Conservation (phyloP, 305 asterid genomes). For the Striga hermonthica region DNA sequence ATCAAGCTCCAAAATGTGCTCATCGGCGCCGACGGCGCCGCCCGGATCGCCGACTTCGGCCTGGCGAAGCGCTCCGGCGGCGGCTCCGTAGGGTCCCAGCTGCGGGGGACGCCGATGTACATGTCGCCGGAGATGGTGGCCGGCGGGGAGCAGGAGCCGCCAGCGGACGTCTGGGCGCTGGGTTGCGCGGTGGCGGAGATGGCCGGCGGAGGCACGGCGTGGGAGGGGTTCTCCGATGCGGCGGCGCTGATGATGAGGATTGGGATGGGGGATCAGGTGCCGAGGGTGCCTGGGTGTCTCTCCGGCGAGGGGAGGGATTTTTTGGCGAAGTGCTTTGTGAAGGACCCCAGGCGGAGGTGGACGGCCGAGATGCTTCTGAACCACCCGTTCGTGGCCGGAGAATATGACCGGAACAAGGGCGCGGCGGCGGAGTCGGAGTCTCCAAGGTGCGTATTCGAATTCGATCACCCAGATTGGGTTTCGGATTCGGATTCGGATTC, state of each 20-base stretch:
- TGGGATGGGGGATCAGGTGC: slow-evolving; percentile 52
- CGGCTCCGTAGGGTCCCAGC: too few species aligned
- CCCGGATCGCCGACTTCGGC: too few species aligned
- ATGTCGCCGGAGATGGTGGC: slow-evolving; percentile 39
- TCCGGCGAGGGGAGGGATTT: slow-evolving; percentile 51
- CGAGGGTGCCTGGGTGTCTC: slow-evolving; percentile 53
- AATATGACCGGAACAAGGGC: neutral
- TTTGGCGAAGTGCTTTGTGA: slow-evolving; percentile 48
- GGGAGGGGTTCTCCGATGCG: slow-evolving; percentile 67
- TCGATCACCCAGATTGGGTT: slow-evolving; percentile 58
- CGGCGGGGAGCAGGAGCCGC: slow-evolving; percentile 62
- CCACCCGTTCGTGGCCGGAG: slow-evolving; percentile 47
- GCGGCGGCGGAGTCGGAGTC: slow-evolving; percentile 42
- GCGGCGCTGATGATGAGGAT: slow-evolving; percentile 64
- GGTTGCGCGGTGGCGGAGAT: slow-evolving; percentile 83
- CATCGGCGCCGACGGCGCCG: too few species aligned
- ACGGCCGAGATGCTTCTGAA: slow-evolving; percentile 57
- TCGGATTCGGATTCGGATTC: slow-evolving; percentile 41
- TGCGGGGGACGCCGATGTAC: slow-evolving; percentile 43
- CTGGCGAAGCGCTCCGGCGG: too few species aligned
- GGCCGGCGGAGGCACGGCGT: slow-evolving; percentile 77
- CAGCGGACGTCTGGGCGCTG: slow-evolving; percentile 80
- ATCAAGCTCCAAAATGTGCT: too few species aligned
- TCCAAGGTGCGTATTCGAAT: slow-evolving; percentile 65
- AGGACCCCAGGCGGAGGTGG: slow-evolving; percentile 56